Evolutionary conservation across 2,329 filamentous ascomycete genomes (phyloP), one percentile per base, ranked within the genome.

Genomic region (Neonectria ditissima): DNA sequence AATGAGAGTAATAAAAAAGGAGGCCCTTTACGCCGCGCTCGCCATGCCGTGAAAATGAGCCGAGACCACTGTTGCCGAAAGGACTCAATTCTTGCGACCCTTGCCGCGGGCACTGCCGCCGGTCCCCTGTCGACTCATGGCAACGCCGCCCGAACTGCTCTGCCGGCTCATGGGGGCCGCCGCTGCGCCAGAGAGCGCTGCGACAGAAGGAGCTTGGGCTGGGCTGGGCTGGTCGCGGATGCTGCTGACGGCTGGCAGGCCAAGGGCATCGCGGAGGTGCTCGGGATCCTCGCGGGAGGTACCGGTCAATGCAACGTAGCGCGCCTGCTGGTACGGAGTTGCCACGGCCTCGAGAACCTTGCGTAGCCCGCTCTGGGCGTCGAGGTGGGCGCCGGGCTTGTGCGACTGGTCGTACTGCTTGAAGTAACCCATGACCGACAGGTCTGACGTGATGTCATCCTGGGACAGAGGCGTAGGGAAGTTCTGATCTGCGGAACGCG

Each of bases 361-460:
- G 55, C 86, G 84, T 58, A 86, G 81, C 28, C 86, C 85, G 61
- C 83, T 84, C 44, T 82, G 80, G 5, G 80, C 78, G 62, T 87
- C 84, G n/a, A 89, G 81, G 59, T 87, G 86, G 32, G 86, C 81
- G 2, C 87, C 87, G 2, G 81, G 78, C 63, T 84, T 86, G 71
- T 87, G 81, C 5, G 77, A 77, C 59, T 81, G 78, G 71, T 86
- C 84, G 67, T 88, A 89, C 67, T 85, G 83, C 73, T 84, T 84
- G 69, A 87, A 84, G 65, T 85, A 82, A 37, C 84, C 84, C 80
- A 91, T 87, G 51, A 90, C 83, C 10, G 83, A 80, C 28, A 89
- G 76, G 55, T 89, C 88, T 8, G 83, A 84, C 32, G 79, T 77
- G 45, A 87, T 80, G 61, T 88, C 86, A 39, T 87, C 84, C 6